Evolutionary conservation across 2,329 filamentous ascomycete genomes (phyloP).

Genomic region (Phaeosphaeria sp.): DNA sequence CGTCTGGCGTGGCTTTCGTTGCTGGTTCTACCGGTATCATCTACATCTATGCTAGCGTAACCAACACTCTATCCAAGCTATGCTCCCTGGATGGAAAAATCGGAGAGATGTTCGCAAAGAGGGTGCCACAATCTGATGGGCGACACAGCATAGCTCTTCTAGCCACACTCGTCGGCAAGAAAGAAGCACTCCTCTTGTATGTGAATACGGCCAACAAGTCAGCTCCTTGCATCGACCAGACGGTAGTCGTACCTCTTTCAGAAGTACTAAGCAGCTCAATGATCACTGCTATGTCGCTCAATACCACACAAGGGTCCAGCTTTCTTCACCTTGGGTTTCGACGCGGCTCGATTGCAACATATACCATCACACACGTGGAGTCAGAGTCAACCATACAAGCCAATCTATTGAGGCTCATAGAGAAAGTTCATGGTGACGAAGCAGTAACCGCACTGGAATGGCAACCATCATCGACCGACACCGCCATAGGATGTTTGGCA

Average conservation of each 20-base stretch:
- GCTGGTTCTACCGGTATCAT: conserved; percentile 55
- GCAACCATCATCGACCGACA: conserved; percentile 43
- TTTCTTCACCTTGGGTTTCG: conserved; percentile 63
- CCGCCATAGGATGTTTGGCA: conserved; percentile 60
- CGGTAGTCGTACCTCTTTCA: conserved; percentile 19
- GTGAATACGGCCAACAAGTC: conserved; percentile 9
- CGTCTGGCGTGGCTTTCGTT: conserved; percentile 51
- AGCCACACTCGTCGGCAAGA: conserved; percentile 47
- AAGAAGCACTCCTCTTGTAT: conserved; percentile 40
- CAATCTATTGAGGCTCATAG: conserved; percentile 22
- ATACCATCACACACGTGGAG: conserved; percentile 33
- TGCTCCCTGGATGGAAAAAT: conserved; percentile 46
- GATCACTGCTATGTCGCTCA: conserved; percentile 58
- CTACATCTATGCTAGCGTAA: conserved; percentile 42
- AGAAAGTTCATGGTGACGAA: conserved; percentile 59
- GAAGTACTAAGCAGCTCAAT: conserved; percentile 53
- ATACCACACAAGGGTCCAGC: conserved; percentile 20
- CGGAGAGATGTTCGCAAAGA: conserved; percentile 46
- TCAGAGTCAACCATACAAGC: conserved; percentile 2
- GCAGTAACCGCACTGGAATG: conserved; percentile 71
- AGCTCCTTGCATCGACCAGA: conserved; percentile 4
- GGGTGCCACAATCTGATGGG: neutral
- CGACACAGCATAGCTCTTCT: conserved; percentile 39
- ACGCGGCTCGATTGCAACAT: conserved; percentile 60
- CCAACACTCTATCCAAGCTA: conserved; percentile 29